A percentile compares a stretch with the other conserved stretches of the same genome.
Evolutionary conservation across 2,329 filamentous ascomycete genomes (phyloP).

Genomic region (Fusarium phyllophilum): DNA sequence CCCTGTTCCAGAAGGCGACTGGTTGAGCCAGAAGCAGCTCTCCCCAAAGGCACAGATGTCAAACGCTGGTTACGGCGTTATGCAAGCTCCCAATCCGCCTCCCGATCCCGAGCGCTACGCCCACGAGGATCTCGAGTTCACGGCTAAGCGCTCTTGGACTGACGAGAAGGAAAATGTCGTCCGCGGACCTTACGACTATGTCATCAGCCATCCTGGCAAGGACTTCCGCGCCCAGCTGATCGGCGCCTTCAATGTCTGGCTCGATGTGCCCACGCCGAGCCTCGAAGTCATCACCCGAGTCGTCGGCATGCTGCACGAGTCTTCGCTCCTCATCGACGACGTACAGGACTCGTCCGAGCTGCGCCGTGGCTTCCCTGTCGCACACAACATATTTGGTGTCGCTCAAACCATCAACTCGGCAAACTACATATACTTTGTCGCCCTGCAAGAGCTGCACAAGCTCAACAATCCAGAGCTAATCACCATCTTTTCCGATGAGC

Average conservation of each 20-base stretch:
- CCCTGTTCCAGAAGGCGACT: conserved; percentile 70
- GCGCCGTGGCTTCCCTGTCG: conserved; percentile 82
- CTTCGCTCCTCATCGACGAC: conserved; percentile 85
- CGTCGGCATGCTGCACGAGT: conserved; percentile 86
- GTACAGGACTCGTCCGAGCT: conserved; percentile 84
- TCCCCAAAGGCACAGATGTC: conserved; percentile 18
- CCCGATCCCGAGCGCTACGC: conserved; percentile 64
- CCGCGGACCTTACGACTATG: conserved; percentile 82
- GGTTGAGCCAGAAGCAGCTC: conserved; percentile 59
- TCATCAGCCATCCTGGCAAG: conserved; percentile 82
- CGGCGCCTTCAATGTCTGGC: conserved; percentile 81
- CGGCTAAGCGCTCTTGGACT: conserved; percentile 68
- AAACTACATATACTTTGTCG: conserved; percentile 89
- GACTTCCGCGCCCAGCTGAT: conserved; percentile 85
- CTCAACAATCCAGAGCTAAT: conserved; percentile 75
- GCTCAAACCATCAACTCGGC: conserved; percentile 91
- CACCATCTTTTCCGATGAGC: conserved; percentile 81
- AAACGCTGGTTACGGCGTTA: conserved; percentile 38
- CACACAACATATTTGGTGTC: conserved; percentile 85
- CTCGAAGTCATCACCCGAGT: conserved; percentile 81
- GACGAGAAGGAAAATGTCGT: conserved; percentile 81
- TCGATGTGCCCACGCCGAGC: conserved; percentile 76
- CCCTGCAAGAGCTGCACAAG: conserved; percentile 77
- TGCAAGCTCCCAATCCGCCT: conserved; percentile 51
- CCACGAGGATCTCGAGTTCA: conserved; percentile 65